Evolutionary conservation across 371 early-diverging fungal species (phyloP), one percentile per base, ranked within the genome.

Genomic region (Mortierella sp.): DNA sequence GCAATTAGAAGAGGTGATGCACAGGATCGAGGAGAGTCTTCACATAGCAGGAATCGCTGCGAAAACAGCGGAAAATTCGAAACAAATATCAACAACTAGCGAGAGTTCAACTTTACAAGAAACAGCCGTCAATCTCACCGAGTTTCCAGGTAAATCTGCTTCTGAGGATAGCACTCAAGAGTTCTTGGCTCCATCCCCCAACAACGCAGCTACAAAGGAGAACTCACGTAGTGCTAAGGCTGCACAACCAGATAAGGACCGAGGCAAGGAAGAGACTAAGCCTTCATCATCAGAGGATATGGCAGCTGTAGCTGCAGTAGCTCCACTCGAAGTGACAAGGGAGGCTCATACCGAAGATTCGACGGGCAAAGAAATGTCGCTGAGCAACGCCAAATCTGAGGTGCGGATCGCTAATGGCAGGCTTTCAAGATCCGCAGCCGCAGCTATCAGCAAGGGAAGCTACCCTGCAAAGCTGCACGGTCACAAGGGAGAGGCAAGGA

Each of bases 391-490:
- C 32, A 37, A 53, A 12, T 19, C 55, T 13, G 57, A 43, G 9
- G 26, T 15, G 4, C 34, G 35, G 28, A 9, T 40, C 17, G 28
- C 34, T 7, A 54, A 63, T 35, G 70, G 70, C 26, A 47, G 63
- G 22, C 42, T 56, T 13, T 58, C 71, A 12, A 58, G 57, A 34
- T 42, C 64, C 3, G 45, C 51, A 3, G 64, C 60, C 7, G 43
- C 56, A 17, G 35, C 59, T 0, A 65, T 55, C 42, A 58, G 65
- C 28, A 49, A 63, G 37, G 77, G 67, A 40, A 67, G 64, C 34
- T 76, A 76, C 26, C 77, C 77, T 6, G 77, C 77, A 3, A 76
- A 72, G 28, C 47, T 56, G 23, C 56, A 55, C 28, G 68, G 65
- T 5, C 35, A 54, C 28, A 62, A 23, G 15, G 72, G 61, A 1